phyloP scores from a whole-genome alignment of 78 protist genomes.

The Anaeramoeba flamelloides region DNA sequence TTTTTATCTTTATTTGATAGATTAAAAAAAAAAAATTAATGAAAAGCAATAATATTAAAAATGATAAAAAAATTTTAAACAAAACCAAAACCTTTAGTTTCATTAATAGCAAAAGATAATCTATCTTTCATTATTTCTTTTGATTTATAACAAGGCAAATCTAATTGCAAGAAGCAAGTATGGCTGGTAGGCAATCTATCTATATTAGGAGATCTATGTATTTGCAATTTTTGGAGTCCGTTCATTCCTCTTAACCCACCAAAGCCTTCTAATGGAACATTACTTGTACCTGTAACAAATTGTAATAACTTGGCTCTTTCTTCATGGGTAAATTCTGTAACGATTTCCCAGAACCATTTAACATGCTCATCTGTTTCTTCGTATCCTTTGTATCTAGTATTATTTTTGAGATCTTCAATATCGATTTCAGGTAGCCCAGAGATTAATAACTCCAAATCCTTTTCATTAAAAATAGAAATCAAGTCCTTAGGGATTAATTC shows the following conservation, averaged over 20 bases:
- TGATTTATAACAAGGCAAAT: constrained; percentile 51
- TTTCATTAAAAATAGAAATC: constrained; percentile 13
- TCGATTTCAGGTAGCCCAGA: constrained; percentile 28
- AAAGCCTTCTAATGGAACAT: constrained; percentile 53
- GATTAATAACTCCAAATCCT: constrained; percentile 32
- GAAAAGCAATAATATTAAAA: too few relatives aligned
- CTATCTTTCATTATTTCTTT: constrained; percentile 33
- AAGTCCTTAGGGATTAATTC: constrained; percentile 11
- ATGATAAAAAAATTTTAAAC: too few relatives aligned
- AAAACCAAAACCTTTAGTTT: constrained; percentile 7
- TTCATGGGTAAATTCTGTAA: neutral
- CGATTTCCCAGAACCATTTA: constrained; percentile 9
- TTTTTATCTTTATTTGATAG: too few relatives aligned
- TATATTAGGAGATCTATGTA: neutral
- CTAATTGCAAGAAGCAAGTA: constrained; percentile 70
- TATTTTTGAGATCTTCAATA: constrained; percentile 11
- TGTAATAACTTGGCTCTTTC: constrained; percentile 16
- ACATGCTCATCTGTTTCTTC: neutral
- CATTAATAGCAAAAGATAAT: constrained; percentile 41
- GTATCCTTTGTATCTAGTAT: constrained; percentile 20
- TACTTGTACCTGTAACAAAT: constrained; percentile 69
- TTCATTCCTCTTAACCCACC: constrained; percentile 22
- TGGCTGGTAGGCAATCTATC: constrained; percentile 56
- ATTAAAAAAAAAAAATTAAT: too few relatives aligned
- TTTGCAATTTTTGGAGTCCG: constrained; percentile 19